Evolutionary conservation across 306 rosid genomes (phyloP).

Genomic region (Corylus americana): DNA sequence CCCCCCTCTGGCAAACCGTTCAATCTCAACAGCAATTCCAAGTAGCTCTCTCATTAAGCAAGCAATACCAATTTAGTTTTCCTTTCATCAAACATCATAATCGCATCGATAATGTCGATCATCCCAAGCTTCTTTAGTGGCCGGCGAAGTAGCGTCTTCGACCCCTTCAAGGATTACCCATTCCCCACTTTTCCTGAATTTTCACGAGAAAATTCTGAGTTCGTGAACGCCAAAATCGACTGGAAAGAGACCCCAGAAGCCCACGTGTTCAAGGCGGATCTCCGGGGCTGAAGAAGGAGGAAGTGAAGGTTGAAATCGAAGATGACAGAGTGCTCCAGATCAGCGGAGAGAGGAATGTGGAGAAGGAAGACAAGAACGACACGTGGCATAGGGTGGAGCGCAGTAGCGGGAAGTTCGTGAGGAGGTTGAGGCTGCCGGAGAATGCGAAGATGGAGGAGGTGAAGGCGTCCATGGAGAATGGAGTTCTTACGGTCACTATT

Average conservation of each 20-base stretch:
- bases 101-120: background rate
- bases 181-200: background rate
- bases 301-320: constrained; percentile 35
- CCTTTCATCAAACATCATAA: background rate
- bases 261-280: background rate
- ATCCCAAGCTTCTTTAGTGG: background rate
- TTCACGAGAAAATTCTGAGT: constrained; percentile 20
- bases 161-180: background rate
- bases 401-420: constrained; percentile 28
- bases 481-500: constrained; percentile 33
- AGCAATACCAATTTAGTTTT: too few species aligned
- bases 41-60: too few species aligned
- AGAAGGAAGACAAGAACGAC: constrained; percentile 39
- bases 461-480: constrained; percentile 41
- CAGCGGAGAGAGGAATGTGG: constrained; percentile 35
- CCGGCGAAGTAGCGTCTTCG: background rate
- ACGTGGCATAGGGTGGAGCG: constrained; percentile 39
- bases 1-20: too few species aligned
- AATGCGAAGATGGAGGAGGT: constrained; percentile 25
- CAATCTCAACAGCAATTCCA: too few species aligned
- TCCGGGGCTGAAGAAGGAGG: constrained; percentile 21
- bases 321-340: constrained; percentile 31
- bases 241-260: background rate
- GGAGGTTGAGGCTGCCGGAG: constrained; percentile 34
- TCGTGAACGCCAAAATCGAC: background rate